phyloP scores from a whole-genome alignment of 441 rosid genomes.

The Geranium incanum region DNA sequence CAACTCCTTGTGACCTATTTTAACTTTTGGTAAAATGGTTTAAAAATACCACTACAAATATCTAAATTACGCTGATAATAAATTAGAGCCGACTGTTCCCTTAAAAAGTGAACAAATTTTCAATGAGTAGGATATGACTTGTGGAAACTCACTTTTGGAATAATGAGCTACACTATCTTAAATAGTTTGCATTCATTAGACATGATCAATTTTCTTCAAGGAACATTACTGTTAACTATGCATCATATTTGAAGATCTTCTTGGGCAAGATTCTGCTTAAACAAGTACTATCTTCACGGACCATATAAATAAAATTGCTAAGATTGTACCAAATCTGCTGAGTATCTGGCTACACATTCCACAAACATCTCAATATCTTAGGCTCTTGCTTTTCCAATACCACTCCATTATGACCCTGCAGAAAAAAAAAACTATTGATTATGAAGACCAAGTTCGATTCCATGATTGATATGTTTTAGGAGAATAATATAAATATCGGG shows the following conservation, averaged over 20 bases:
- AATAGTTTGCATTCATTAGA: neutral
- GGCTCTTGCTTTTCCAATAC: neutral
- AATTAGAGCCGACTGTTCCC: neutral
- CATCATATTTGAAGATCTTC: neutral
- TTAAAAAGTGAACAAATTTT: neutral
- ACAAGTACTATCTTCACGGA: neutral
- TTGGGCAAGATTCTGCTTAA: neutral
- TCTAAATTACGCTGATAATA: neutral
- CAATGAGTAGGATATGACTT: neutral
- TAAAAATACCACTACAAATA: neutral
- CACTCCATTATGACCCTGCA: neutral
- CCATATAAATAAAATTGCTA: neutral
- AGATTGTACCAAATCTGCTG: neutral
- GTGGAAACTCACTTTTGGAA: slow-evolving; percentile 2
- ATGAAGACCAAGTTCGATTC: neutral
- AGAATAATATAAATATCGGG: neutral
- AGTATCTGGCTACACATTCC: neutral
- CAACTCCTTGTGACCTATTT: neutral
- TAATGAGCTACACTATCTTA: neutral
- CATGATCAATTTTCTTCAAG: slow-evolving; percentile 1
- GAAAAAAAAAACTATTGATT: neutral
- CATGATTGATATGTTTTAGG: neutral
- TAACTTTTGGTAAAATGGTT: neutral
- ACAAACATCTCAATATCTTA: neutral
- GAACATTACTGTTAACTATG: neutral